Evolutionary conservation across 768 basidiomycete genomes (phyloP), one percentile per base, ranked within the genome.

Genomic region (Boletus rubropictus): DNA sequence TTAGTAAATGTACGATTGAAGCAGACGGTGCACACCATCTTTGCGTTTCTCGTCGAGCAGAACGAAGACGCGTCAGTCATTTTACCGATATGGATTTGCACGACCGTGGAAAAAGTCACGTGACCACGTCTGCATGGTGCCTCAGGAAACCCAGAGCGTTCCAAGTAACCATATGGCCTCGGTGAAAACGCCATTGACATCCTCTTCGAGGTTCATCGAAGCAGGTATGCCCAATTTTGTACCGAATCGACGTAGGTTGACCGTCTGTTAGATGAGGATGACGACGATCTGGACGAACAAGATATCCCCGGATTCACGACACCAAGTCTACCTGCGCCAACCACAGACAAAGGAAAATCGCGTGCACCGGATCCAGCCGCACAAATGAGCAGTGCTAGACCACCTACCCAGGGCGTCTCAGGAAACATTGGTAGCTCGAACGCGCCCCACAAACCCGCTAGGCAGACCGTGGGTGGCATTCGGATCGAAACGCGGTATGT

Each of bases 401-500:
- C 68, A 12, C 43, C 65, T 12, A 65, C 66, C 34, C 68, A 74
- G 20, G 62, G 57, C 1, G 59, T 89, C 14, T 84, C 86, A 0
- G 89, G 89, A 25, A 86, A 82, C 54, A 89, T 91, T 58, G 80
- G 81, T 11, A 80, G 75, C 50, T 66, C 76, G 9, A 63, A 69
- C 33, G 71, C 62, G 28, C 59, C 70, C 2, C 60, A 70, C 17
- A 70, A 70, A 24, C 53, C 80, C 12, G 63, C 77, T 27, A 75
- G 86, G 46, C 78, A 81, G 58, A 86, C 74, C 3, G 72, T 93
- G 10, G 92, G 89, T n/a, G 92, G 91, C 18, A 75, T 96, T 39
- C 81, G 79, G 56, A 82, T 92, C 3, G 94, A 98, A 69, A 89
- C 89, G 41, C 80, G 94, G 89, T 89, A 64, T 37, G 77, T 60